phyloP scores from a whole-genome alignment of 305 asterid species.

The Lippia alba region DNA sequence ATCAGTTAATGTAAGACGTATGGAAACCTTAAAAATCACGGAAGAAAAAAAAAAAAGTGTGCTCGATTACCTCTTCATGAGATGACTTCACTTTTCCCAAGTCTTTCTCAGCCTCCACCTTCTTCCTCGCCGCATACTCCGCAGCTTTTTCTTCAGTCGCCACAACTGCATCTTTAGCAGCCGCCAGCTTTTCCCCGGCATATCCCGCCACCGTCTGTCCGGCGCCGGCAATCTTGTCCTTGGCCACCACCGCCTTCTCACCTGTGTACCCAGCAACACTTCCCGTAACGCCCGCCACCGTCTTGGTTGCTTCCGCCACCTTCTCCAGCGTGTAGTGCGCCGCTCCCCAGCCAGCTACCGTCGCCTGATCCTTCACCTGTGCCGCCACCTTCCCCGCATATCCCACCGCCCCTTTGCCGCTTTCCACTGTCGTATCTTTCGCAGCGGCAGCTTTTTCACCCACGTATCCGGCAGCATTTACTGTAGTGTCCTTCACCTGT shows the following conservation, averaged over 20 bases:
- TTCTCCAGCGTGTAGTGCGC: constrained; percentile 63
- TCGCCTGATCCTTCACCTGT: constrained; percentile 61
- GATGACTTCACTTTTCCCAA: constrained; percentile 41
- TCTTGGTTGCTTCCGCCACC: constrained; percentile 69
- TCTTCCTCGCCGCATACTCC: constrained; percentile 70
- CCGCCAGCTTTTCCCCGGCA: constrained; percentile 58
- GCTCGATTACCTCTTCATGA: constrained; percentile 35
- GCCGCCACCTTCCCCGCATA: constrained; percentile 62
- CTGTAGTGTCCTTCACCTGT: constrained; percentile 31
- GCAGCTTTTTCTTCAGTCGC: constrained; percentile 67
- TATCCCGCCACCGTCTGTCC: constrained; percentile 58
- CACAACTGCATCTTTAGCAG: constrained; percentile 68
- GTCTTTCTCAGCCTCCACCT: constrained; percentile 57
- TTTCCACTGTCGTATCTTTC: constrained; percentile 58
- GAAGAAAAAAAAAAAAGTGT: neutral
- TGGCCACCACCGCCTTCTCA: constrained; percentile 48
- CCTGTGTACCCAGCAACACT: constrained; percentile 63
- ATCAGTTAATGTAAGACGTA: no score
- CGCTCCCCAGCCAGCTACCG: constrained; percentile 77
- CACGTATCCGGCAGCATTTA: constrained; percentile 38
- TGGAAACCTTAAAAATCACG: neutral
- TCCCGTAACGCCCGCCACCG: constrained; percentile 54
- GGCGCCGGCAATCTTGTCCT: constrained; percentile 65
- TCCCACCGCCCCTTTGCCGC: constrained; percentile 55
- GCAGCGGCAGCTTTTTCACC: constrained; percentile 54